phyloP scores from a whole-genome alignment of 805 yeast genomes.

The Priceomyces fermenticarens region DNA sequence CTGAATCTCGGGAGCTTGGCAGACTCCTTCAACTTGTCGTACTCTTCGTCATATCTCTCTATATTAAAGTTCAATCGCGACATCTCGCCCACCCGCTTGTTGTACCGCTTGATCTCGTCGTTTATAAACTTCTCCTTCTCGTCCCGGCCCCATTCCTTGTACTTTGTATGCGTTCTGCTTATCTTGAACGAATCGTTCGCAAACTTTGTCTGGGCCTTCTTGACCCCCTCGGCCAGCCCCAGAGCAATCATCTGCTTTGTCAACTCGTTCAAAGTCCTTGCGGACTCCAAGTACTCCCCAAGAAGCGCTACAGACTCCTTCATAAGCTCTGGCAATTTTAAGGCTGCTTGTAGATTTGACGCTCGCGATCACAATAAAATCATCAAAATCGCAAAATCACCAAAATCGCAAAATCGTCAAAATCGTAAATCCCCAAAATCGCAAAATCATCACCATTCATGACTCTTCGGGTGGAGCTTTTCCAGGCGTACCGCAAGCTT shows the following conservation, averaged over 20 bases:
- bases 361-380: too few relatives aligned
- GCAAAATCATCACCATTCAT: too few relatives aligned
- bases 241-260: constrained; percentile 4
- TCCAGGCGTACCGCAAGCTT: constrained; percentile 35
- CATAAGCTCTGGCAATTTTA: too few relatives aligned
- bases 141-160: constrained; percentile 26
- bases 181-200: constrained; percentile 35
- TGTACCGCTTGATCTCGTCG: constrained; percentile 24
- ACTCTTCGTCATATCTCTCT: constrained; percentile 18
- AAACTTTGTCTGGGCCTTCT: constrained; percentile 14
- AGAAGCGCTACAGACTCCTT: constrained; percentile 4
- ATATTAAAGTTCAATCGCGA: constrained; percentile 23
- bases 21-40: constrained; percentile 18
- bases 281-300: constrained; percentile 11
- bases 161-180: constrained; percentile 27
- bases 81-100: constrained; percentile 27
- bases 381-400: too few relatives aligned
- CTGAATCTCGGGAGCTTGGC: constrained; percentile 25
- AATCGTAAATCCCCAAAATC: too few relatives aligned
- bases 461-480: constrained; percentile 21
- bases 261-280: constrained; percentile 8
- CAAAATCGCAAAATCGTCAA: too few relatives aligned
- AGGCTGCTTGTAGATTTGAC: too few relatives aligned
- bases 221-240: constrained; percentile 5
- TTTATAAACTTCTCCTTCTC: constrained; percentile 17